Percentiles rank a stretch among this genome's conserved stretches.
Evolutionary conservation across 2,329 filamentous ascomycete species (phyloP).

Genomic region (Elsinoe australis): DNA sequence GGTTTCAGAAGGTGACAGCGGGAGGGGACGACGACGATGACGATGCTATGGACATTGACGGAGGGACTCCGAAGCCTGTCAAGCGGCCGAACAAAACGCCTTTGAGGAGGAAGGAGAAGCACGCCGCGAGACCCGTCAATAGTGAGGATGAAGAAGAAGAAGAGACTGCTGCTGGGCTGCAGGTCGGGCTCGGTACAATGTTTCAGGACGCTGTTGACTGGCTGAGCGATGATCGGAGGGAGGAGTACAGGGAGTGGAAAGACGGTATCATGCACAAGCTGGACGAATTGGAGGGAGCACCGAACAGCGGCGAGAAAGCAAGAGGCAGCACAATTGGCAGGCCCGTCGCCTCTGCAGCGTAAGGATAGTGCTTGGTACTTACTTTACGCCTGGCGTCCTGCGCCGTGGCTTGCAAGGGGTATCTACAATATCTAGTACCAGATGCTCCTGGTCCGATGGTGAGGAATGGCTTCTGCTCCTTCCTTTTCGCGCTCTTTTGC

Average conservation of each 20-base stretch:
- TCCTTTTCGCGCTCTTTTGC: constrained; percentile 72
- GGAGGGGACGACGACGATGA: background rate
- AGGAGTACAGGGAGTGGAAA: constrained; percentile 60
- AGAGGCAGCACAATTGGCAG: background rate
- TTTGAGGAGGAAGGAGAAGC: constrained; percentile 31
- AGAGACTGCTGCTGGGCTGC: constrained; percentile 27
- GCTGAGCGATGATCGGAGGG: constrained; percentile 54
- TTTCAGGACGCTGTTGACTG: constrained; percentile 68
- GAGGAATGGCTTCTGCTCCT: constrained; percentile 54
- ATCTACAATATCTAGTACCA: constrained; percentile 61
- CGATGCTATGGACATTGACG: constrained; percentile 11
- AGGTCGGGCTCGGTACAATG: constrained; percentile 55
- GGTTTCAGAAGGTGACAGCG: constrained; percentile 15
- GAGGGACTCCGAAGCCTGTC: background rate
- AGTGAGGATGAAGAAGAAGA: constrained; percentile 21
- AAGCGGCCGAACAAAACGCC: constrained; percentile 28
- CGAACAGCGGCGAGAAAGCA: background rate
- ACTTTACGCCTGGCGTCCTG: constrained; percentile 3
- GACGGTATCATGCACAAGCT: constrained; percentile 51
- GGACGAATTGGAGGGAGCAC: constrained; percentile 36
- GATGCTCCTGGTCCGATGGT: constrained; percentile 86
- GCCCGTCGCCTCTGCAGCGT: background rate
- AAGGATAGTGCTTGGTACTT: background rate
- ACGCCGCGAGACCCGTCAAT: constrained; percentile 20
- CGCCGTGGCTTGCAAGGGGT: background rate